A percentile compares a stretch with the other conserved stretches of the same genome.
Evolutionary conservation across 1,284 basidiomycete genomes (phyloP).

Genomic region (Microbotryum saponariae): DNA sequence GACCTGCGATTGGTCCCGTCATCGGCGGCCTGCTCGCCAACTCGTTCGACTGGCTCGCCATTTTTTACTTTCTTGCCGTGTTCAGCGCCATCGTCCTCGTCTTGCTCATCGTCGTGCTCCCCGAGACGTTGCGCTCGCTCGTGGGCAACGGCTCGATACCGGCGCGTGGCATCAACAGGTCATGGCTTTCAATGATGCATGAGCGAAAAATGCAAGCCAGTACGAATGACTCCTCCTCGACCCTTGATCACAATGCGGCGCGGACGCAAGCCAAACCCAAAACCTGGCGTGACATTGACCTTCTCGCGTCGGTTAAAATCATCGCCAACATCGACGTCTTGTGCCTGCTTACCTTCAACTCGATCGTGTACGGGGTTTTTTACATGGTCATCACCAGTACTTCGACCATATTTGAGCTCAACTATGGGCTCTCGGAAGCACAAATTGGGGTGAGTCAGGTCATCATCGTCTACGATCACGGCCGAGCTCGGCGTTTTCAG

Average conservation of each 20-base stretch:
- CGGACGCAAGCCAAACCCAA: too few relatives aligned
- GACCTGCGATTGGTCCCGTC: constrained; percentile 30
- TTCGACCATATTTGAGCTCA: constrained; percentile 19
- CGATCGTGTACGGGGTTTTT: constrained; percentile 16
- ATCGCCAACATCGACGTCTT: constrained; percentile 31
- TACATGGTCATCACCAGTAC: constrained; percentile 23
- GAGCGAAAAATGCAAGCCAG: too few relatives aligned
- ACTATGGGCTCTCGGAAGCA: constrained; percentile 22
- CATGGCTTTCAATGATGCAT: constrained; percentile 20
- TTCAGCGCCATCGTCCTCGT: constrained; percentile 51
- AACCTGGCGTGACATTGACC: constrained; percentile 27
- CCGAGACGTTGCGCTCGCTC: constrained; percentile 53
- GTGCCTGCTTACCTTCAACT: constrained; percentile 19
- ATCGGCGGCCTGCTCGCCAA: constrained; percentile 32
- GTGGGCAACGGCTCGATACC: constrained; percentile 40
- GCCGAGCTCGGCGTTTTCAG: background rate
- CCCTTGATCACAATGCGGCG: too few relatives aligned
- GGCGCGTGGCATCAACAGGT: constrained; percentile 22
- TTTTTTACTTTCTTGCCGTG: constrained; percentile 73
- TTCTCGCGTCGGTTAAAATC: constrained; percentile 32
- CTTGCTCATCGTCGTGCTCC: constrained; percentile 47
- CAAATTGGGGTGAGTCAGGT: background rate
- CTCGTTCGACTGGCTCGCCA: constrained; percentile 43
- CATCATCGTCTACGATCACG: too few relatives aligned
- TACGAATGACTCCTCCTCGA: too few relatives aligned